Evolutionary conservation across 23 red algal species (phyloP).

Genomic region (Gracilariopsis chorda): DNA sequence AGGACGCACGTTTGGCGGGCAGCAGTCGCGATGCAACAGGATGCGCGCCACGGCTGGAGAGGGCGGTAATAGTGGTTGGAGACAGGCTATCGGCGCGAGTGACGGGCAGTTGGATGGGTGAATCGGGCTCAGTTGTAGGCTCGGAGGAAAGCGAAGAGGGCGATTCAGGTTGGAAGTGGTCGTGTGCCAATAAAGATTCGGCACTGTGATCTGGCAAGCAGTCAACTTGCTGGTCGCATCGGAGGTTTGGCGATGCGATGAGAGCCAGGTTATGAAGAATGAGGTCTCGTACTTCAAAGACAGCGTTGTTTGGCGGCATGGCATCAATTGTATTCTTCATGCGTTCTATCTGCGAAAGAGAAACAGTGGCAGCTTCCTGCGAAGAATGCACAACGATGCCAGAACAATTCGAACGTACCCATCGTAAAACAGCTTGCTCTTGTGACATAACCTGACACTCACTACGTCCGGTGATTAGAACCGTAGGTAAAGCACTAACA

Average conservation of each 20-base stretch:
- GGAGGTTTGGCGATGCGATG: not conserved
- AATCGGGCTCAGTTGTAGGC: no score
- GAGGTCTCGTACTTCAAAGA: constrained; percentile 77
- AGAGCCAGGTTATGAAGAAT: constrained; percentile 16
- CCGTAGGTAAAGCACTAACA: constrained; percentile 46
- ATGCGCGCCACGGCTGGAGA: not conserved
- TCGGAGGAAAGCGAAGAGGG: no score
- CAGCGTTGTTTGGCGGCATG: constrained; percentile 49
- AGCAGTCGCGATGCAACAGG: not conserved
- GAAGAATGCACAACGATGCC: constrained; percentile 26
- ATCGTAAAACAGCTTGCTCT: constrained; percentile 64
- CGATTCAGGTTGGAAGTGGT: no score
- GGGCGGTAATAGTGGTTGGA: constrained; percentile 30
- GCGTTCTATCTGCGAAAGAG: constrained; percentile 19
- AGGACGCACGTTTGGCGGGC: not conserved
- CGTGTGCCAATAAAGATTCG: no score
- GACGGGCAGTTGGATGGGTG: not conserved
- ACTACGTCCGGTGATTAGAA: constrained; percentile 45
- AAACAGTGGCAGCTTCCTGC: constrained; percentile 27
- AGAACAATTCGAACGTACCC: constrained; percentile 52
- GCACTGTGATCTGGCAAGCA: not conserved
- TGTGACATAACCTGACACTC: constrained; percentile 75
- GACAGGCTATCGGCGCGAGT: not conserved
- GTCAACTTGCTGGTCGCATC: not conserved
- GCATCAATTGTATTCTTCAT: constrained; percentile 40